These are phyloP conservation scores for Solanum lycopersicoides DNA, from an alignment of 257 asterid genomes.

Conservation along the genomic window DNA sequence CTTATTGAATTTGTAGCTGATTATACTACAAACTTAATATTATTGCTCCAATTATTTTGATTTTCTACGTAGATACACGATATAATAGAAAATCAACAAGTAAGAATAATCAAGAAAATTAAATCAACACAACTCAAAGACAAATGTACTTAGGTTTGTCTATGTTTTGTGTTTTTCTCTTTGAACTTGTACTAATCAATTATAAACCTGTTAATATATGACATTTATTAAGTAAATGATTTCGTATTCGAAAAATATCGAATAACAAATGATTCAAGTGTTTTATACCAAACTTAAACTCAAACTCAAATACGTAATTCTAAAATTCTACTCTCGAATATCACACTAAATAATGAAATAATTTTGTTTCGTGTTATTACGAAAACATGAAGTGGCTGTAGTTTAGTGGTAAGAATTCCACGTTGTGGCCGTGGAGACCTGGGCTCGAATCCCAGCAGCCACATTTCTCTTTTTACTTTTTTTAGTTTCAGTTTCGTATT, in stretches of 20 bases:
- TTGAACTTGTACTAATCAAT: no score
- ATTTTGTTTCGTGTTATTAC: rapidly evolving
- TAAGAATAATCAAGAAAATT: no score
- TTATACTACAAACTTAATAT: background rate
- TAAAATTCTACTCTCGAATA: no score
- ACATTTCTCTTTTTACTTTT: conserved; percentile 14
- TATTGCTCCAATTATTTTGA: background rate
- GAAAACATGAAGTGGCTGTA: conserved; percentile 40
- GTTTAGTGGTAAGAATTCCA: conserved; percentile 99
- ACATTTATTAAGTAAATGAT: no score
- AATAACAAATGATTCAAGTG: no score
- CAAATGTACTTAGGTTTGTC: background rate
- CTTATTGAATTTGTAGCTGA: background rate
- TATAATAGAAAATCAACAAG: background rate
- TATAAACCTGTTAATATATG: background rate
- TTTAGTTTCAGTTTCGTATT: background rate
- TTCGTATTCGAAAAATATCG: rapidly evolving
- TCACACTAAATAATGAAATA: no score
- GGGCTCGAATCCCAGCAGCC: conserved; percentile 99
- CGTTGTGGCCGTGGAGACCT: conserved; percentile 99
- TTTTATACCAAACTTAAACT: no score
- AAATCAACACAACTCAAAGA: background rate
- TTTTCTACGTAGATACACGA: no score
- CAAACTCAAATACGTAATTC: no score
- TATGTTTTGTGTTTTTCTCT: background rate